Percentiles rank a stretch among this genome's conserved stretches.
phyloP scores from a whole-genome alignment of 208 protist genomes.

The Leishmania amazonensis region DNA sequence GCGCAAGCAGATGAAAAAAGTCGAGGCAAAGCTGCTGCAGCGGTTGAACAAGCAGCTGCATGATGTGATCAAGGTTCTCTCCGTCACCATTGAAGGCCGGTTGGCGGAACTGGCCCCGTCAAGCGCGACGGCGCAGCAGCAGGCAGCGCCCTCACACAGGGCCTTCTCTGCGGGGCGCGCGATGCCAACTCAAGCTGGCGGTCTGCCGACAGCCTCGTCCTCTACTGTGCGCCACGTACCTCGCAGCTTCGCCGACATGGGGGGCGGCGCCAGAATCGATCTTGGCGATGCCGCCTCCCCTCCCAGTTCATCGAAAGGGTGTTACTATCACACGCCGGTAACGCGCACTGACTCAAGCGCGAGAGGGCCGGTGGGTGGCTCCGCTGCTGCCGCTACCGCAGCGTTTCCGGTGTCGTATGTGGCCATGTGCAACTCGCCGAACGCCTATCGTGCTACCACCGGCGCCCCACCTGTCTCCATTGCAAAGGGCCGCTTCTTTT shows the following conservation, averaged over 20 bases:
- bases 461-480: background rate
- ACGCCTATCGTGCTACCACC: background rate
- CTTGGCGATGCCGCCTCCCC: background rate
- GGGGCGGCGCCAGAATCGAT: background rate
- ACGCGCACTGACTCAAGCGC: background rate
- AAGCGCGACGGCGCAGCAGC: background rate
- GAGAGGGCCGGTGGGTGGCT: background rate
- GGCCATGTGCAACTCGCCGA: background rate
- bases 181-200: background rate
- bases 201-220: background rate
- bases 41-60: slow-evolving; percentile 77
- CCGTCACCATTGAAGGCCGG: slow-evolving; percentile 55
- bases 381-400: background rate
- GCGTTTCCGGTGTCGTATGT: background rate
- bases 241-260: background rate
- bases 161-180: background rate
- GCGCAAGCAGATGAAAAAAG: slow-evolving; percentile 56
- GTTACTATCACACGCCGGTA: background rate
- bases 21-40: slow-evolving; percentile 58
- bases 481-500: background rate
- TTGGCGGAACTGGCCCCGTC: slow-evolving; percentile 23
- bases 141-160: background rate
- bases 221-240: background rate
- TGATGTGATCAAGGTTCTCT: slow-evolving; percentile 57
- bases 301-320: slow-evolving; percentile 8